Evolutionary conservation across 805 yeast genomes (phyloP).

Genomic region (Cyberlindnera euphorbiae): DNA sequence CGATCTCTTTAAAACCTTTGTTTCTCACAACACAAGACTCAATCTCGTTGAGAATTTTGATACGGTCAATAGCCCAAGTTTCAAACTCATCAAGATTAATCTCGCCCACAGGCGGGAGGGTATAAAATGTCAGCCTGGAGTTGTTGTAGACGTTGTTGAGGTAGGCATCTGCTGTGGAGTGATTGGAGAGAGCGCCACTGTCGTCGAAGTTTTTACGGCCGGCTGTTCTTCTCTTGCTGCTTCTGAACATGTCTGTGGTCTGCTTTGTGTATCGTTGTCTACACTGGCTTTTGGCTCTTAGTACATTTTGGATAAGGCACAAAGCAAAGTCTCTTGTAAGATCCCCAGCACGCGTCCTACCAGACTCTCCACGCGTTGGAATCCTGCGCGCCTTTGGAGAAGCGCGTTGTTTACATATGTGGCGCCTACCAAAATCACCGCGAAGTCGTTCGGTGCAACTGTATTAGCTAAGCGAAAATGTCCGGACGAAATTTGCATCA

Average conservation of each 20-base stretch:
- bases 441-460: too few relatives aligned
- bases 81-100: slow-evolving; percentile 92
- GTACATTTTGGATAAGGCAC: too few relatives aligned
- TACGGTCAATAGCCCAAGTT: slow-evolving; percentile 90
- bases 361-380: too few relatives aligned
- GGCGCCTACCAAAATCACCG: too few relatives aligned
- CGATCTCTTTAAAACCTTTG: slow-evolving; percentile 60
- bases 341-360: too few relatives aligned
- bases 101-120: slow-evolving; percentile 73
- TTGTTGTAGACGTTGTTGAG: slow-evolving; percentile 40
- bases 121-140: slow-evolving; percentile 69
- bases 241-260: slow-evolving; percentile 55
- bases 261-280: not conserved
- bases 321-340: too few relatives aligned
- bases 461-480: too few relatives aligned
- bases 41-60: slow-evolving; percentile 77
- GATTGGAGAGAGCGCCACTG: slow-evolving; percentile 24
- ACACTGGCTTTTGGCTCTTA: too few relatives aligned
- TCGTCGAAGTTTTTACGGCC: slow-evolving; percentile 64
- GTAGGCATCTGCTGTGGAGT: slow-evolving; percentile 31
- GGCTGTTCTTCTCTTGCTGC: slow-evolving; percentile 66
- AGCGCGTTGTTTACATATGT: too few relatives aligned
- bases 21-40: slow-evolving; percentile 70
- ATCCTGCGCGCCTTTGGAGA: too few relatives aligned
- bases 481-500: too few relatives aligned